Evolutionary conservation across 306 rosid species (phyloP).

Genomic region (Alnus rubra): DNA sequence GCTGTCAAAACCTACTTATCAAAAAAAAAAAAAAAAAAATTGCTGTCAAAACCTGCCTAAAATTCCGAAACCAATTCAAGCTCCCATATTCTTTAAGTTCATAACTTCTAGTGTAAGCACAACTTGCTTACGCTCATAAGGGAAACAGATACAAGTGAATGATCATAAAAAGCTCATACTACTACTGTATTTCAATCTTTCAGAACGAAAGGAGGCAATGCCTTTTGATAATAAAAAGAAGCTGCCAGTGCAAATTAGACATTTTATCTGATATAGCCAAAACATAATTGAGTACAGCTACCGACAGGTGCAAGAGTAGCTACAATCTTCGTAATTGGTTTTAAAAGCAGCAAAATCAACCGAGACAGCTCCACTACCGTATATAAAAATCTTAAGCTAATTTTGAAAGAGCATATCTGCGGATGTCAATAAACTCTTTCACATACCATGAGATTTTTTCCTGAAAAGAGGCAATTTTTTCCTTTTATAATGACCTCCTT

Average conservation of each 20-base stretch:
- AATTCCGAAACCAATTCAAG: neutral
- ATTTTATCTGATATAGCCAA: neutral
- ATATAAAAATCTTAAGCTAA: neutral
- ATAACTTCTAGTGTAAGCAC: neutral
- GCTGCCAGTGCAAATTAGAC: neutral
- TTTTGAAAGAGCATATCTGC: neutral
- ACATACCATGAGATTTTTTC: neutral
- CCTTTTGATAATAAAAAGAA: neutral
- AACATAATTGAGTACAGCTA: neutral
- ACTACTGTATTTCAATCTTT: neutral
- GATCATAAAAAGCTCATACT: neutral
- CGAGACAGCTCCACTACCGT: neutral
- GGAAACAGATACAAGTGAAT: neutral
- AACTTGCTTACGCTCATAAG: neutral
- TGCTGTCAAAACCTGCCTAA: neutral
- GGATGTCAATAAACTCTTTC: neutral
- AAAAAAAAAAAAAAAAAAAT: no score
- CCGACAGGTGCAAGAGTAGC: neutral
- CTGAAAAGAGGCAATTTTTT: neutral
- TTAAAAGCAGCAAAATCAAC: neutral
- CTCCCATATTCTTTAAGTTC: constrained; percentile 1
- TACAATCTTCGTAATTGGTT: neutral
- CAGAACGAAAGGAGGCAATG: neutral
- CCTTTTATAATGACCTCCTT: neutral
- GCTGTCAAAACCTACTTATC: neutral